Conservation (phyloP, 2,329 filamentous ascomycete species). For the Polychaeton citri region DNA sequence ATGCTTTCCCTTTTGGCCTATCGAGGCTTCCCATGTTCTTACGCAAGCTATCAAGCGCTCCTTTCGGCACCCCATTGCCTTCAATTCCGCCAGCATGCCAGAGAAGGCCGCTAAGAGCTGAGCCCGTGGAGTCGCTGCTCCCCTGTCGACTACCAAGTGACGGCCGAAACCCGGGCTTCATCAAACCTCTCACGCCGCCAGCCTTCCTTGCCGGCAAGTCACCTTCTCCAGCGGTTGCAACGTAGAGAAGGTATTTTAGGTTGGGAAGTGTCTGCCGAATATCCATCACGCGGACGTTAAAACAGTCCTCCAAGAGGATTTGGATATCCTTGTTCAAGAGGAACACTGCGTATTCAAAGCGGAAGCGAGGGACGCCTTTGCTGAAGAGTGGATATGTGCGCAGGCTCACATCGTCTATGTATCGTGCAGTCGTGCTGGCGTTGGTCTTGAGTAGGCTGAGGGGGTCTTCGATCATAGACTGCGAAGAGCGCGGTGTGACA, state of each 20-base stretch:
- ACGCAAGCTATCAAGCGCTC: slow-evolving; percentile 16
- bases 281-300: slow-evolving; percentile 70
- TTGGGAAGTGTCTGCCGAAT: slow-evolving; percentile 88
- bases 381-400: slow-evolving; percentile 66
- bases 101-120: slow-evolving; percentile 10
- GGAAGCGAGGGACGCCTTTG: slow-evolving; percentile 56
- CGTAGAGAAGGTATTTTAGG: slow-evolving; percentile 80
- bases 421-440: slow-evolving; percentile 7
- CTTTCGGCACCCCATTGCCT: slow-evolving; percentile 7
- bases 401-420: slow-evolving; percentile 11
- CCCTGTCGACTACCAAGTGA: slow-evolving; percentile 1
- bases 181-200: slow-evolving; percentile 38
- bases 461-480: slow-evolving; percentile 61
- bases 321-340: slow-evolving; percentile 95
- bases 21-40: neutral
- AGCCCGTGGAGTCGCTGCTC: slow-evolving; percentile 14
- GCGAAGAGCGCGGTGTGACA: slow-evolving; percentile 57
- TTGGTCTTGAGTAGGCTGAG: slow-evolving; percentile 33
- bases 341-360: slow-evolving; percentile 94
- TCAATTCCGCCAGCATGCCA: slow-evolving; percentile 5
- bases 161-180: slow-evolving; percentile 12
- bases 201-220: slow-evolving; percentile 44
- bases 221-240: slow-evolving; percentile 66
- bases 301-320: slow-evolving; percentile 43
- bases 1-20: neutral